Evolutionary conservation across 2,329 filamentous ascomycete genomes (phyloP), one percentile per base, ranked within the genome.

Genomic region (Pestalotiopsis sp.): DNA sequence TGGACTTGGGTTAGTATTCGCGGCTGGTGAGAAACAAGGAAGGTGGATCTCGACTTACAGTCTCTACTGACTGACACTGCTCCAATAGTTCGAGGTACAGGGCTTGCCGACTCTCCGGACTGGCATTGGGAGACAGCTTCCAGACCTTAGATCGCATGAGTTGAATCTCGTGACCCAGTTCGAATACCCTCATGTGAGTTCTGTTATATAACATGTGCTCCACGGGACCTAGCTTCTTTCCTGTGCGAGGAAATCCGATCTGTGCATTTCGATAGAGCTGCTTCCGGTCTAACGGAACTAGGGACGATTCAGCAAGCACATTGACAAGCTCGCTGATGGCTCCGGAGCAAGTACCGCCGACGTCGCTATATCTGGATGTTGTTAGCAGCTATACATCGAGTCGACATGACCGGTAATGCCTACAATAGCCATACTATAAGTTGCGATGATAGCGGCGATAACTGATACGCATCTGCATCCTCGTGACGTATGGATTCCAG

Each of bases 391-490:
- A 63, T 14, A 36, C 13, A 41, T 63, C 23, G 14, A 36, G 14
- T 52, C 9, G 45, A n/a, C 13, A 52, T 6, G 2, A 17, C 14
- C 14, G 17, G 4, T 52, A 65, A 27, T 7, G 12, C 62, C 13
- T 52, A 56, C 62, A 65, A 13, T 2, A 65, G 23, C 38, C 62
- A 65, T 17, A 65, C 13, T 9, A 65, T 14, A 3, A 65, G 23
- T 6, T 65, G 62, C 9, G 64, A 66, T 13, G 64, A 57, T 39
- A 59, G n/a, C 1, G 64, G 45, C 41, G 52, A 27, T 13, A 66
- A 36, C 27, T 59, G 23, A 12, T 59, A 14, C 13, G 4, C 11
- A n/a, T 27, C 2, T 25, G 9, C 13, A 27, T 59, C 57, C 13
- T 20, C 2, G 6, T 13, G 57, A 9, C 17, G 23, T 59, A 59